phyloP scores from a whole-genome alignment of 768 basidiomycete species.

The Favolaschia claudopus region DNA sequence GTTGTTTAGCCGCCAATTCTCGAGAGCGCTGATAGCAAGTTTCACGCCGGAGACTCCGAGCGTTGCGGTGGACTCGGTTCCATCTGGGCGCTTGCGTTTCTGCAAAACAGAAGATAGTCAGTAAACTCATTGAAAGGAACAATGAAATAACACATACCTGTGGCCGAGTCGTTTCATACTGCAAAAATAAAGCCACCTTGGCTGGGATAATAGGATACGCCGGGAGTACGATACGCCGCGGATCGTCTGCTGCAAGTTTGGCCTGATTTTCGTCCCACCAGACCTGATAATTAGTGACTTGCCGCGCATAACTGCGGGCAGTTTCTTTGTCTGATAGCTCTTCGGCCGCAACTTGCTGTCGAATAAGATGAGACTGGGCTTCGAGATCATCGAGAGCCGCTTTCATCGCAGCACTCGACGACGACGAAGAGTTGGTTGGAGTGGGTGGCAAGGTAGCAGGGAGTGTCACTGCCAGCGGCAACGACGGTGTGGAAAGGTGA shows the following conservation, averaged over 20 bases:
- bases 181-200: too few species aligned
- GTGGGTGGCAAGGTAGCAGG: neutral
- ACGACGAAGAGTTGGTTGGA: too few species aligned
- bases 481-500: neutral
- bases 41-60: too few species aligned
- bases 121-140: too few species aligned
- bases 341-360: neutral
- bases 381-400: neutral
- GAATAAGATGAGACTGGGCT: neutral
- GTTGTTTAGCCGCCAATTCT: conserved; percentile 6
- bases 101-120: too few species aligned
- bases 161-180: too few species aligned
- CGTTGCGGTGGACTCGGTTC: too few species aligned
- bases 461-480: neutral
- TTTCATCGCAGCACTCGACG: neutral
- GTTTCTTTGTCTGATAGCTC: conserved; percentile 11
- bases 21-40: conserved; percentile 8
- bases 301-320: neutral
- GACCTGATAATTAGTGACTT: neutral
- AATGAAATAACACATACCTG: too few species aligned
- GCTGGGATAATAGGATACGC: neutral
- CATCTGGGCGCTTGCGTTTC: too few species aligned
- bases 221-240: neutral
- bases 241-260: neutral
- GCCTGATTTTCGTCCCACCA: conserved; percentile 7